Percentiles rank a stretch among this genome's conserved stretches.
Conservation (phyloP, 331 rosid genomes). For the Quercus phellos region DNA sequence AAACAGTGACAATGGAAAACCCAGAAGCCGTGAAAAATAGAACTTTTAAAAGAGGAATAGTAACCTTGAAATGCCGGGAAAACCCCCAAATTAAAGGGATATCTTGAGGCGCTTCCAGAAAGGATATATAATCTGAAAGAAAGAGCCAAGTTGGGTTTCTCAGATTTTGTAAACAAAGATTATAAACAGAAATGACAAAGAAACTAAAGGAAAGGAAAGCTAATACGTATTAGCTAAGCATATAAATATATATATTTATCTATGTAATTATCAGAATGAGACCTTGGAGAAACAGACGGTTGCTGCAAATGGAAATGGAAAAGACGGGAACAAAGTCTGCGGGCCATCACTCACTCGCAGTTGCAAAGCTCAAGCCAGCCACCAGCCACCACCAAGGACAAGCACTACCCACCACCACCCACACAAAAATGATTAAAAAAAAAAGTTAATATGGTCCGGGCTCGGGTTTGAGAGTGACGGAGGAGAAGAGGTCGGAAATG, state of each 20-base stretch:
- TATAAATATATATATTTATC: background rate
- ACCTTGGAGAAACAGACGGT: constrained; percentile 39
- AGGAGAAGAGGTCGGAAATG: no score
- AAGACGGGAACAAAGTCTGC: constrained; percentile 37
- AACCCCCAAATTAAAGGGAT: constrained; percentile 16
- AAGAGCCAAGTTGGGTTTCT: constrained; percentile 1
- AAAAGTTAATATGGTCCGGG: no score
- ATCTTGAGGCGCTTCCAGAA: constrained; percentile 4
- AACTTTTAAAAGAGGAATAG: background rate
- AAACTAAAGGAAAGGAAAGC: background rate
- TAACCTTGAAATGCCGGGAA: constrained; percentile 51
- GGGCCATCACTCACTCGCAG: constrained; percentile 26
- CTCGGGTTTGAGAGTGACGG: no score
- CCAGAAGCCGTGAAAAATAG: background rate
- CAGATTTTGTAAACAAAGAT: constrained; percentile 1
- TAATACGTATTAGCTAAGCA: no score
- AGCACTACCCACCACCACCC: no score
- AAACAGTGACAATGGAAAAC: background rate
- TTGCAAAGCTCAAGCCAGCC: no score
- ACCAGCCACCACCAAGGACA: no score
- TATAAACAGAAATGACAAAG: background rate
- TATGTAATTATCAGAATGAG: background rate
- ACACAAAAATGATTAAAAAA: no score
- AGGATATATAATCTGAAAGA: constrained; percentile 34
- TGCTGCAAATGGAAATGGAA: constrained; percentile 21